Conservation (phyloP, 352 stramenopile species). For the Aphanomyces cochlioides region DNA sequence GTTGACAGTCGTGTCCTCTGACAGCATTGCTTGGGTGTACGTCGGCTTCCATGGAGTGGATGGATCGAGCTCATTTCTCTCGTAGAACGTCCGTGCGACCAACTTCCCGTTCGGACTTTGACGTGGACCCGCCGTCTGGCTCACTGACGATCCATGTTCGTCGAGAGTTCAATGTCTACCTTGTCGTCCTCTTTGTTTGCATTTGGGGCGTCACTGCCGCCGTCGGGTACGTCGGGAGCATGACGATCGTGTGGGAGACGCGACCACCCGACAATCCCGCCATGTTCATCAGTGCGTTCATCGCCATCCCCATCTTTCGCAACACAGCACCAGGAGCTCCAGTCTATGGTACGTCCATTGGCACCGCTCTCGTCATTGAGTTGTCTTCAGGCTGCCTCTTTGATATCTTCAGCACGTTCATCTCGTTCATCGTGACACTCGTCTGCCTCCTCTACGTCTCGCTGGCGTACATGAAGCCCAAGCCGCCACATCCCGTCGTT, state of each 20-base stretch:
- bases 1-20: background rate
- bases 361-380: too few species aligned
- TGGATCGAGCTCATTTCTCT: background rate
- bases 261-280: conserved; percentile 10
- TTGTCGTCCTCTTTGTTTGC: conserved; percentile 15
- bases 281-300: conserved; percentile 15
- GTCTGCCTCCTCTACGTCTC: conserved; percentile 18
- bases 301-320: conserved; percentile 23
- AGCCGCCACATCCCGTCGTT: background rate
- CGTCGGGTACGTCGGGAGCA: conserved; percentile 25
- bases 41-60: background rate
- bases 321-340: conserved; percentile 19
- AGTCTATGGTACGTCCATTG: conserved; percentile 11
- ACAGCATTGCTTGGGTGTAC: background rate
- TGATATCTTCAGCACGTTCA: conserved; percentile 29
- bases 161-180: conserved; percentile 26
- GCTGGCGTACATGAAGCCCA: conserved; percentile 19
- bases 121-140: background rate
- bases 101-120: background rate
- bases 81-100: too few species aligned
- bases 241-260: conserved; percentile 14
- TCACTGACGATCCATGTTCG: background rate
- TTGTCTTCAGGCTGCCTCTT: conserved; percentile 14
- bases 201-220: conserved; percentile 26
- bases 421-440: conserved; percentile 23